A percentile compares a stretch with the other conserved stretches of the same genome.
Evolutionary conservation across 257 asterid genomes (phyloP).

Genomic region (Solanum clarkiae): DNA sequence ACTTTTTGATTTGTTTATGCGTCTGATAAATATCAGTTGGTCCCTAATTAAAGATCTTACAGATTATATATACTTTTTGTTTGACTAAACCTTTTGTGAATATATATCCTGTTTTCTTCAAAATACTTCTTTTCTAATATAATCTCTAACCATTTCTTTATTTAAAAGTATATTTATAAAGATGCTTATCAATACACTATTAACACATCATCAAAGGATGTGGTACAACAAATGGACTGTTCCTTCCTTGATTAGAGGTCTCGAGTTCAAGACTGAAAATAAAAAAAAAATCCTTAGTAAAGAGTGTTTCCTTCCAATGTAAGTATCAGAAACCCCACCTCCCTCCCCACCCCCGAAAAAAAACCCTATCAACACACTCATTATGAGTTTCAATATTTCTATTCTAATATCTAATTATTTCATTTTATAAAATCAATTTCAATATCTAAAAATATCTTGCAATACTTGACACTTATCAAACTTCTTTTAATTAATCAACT

Average conservation of each 20-base stretch:
- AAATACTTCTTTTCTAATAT: too few species aligned
- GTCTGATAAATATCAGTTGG: not conserved
- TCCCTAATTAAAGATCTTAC: not conserved
- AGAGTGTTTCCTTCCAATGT: too few species aligned
- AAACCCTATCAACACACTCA: not conserved
- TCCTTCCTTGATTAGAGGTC: too few species aligned
- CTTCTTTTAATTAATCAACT: not conserved
- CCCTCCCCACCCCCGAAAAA: fast-evolving
- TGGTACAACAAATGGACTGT: fast-evolving
- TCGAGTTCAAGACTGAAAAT: too few species aligned
- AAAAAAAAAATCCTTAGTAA: too few species aligned
- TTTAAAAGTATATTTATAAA: not conserved
- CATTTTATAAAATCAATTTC: not conserved
- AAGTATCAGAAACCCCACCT: too few species aligned
- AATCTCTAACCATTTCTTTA: too few species aligned
- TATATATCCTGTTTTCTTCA: too few species aligned
- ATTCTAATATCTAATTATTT: too few species aligned
- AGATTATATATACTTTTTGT: not conserved
- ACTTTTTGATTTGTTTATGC: not conserved
- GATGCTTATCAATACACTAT: not conserved
- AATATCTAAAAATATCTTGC: not conserved
- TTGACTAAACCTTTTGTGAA: not conserved
- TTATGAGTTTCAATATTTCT: not conserved
- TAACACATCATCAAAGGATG: too few species aligned
- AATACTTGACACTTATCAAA: not conserved